Percentiles rank a stretch among this genome's conserved stretches.
These are phyloP conservation scores for Caloboletus firmus DNA, from an alignment of 1,284 basidiomycete species.

Conservation along the genomic window DNA sequence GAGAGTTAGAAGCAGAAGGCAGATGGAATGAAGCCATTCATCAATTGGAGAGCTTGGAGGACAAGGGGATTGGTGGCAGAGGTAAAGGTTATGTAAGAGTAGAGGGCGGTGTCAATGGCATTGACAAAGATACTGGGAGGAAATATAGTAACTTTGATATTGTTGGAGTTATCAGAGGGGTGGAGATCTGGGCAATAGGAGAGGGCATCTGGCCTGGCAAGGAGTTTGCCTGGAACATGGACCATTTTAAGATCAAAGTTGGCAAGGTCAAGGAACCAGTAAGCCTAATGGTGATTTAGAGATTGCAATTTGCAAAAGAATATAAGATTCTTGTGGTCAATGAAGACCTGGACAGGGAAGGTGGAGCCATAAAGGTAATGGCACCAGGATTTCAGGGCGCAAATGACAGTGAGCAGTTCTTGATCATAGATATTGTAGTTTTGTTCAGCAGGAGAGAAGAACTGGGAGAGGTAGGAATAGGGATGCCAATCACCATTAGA, in stretches of 20 bases:
- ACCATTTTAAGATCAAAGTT: neutral
- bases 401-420: neutral
- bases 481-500: too few species aligned
- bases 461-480: too few species aligned
- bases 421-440: too few species aligned
- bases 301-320: neutral
- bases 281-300: accelerated
- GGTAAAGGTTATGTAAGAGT: accelerated
- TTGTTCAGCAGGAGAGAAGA: too few species aligned
- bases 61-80: neutral
- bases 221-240: accelerated
- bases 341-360: neutral
- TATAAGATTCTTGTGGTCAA: neutral
- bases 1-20: neutral
- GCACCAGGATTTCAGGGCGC: neutral
- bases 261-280: neutral
- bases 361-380: neutral
- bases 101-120: neutral
- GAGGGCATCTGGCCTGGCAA: neutral
- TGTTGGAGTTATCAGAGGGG: neutral
- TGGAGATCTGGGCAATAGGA: neutral
- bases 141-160: neutral
- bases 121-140: neutral
- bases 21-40: too few species aligned
- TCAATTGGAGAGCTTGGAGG: neutral